Evolutionary conservation across 2,329 filamentous ascomycete species (phyloP), one percentile per base, ranked within the genome.

Genomic region (Zymoseptoria pseudotritici): DNA sequence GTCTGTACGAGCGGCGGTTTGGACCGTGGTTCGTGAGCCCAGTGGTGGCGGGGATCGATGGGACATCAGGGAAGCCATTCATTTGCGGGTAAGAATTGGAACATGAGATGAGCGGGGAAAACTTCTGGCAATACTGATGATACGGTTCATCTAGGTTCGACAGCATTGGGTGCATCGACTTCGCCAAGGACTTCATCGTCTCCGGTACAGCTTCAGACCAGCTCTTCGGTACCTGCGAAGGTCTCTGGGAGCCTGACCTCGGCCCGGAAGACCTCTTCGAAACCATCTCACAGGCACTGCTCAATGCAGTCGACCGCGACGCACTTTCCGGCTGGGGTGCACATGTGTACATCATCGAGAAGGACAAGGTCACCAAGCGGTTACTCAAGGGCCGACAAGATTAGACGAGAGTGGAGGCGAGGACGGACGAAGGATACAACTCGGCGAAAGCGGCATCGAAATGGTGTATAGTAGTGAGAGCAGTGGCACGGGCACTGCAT

Each of bases 101-200:
- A 17, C 17, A 36, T 22, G 11, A 52, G 50, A 52, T 52, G 50
- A 21, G 50, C 50, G 6, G 5, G 20, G 20, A 20, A 26, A 21
- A 11, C 11, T 17, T 19, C 13, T 17, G 4, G 11, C 52, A 17
- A 36, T 29, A 49, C 42, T 57, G 49, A 51, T 53, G 7, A 22
- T 24, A n/a, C 17, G 13, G n/a, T 19, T 17, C 17, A 42, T 53
- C 54, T 57, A 72, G 71, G 17, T 99, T 99, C 75, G 94, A 99
- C 80, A 95, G 89, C 76, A 99, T 99, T 77, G 94, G 94, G 68
- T 99, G 94, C 79, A 99, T 99, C 77, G 94, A 99, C 79, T 97
- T 97, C 77, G 94, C 94, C 66, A 97, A 97, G 83, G 94, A 99
- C 80, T 99, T 99, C 76, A 97, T 99, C 75, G 94, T 99, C 68